Base-by-base conservation (phyloP, 129 eudicot genomes). In the Helianthus annuus region DNA sequence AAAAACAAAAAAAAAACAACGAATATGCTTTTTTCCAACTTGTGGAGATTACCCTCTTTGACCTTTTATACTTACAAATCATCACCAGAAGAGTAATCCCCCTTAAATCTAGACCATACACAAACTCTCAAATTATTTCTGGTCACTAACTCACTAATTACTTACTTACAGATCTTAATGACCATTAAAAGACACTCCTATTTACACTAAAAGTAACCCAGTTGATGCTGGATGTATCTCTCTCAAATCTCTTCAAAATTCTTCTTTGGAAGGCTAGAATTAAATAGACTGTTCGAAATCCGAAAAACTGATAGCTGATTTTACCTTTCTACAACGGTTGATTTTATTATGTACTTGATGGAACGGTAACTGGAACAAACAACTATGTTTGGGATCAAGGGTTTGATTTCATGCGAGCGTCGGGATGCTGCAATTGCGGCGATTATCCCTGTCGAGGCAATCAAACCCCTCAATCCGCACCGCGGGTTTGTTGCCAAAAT, bases 401-500 rank as follows among this genome's bases (percentile, higher is more conserved):
- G 72, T 66, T 76, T 75, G 71, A 48, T 71, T 62, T 76, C 59
- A 94, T 6, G 99, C 99, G 82, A 90, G 71, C 73, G 97, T 80
- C 40, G 96, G 97, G 89, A 94, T 90, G 83, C 96, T 94, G 89
- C 99, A 86, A 77, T 84, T 88, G 65, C 96, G 87, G 69, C 97
- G 79, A 36, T 66, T 79, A 24, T 90, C 97, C 86, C 89, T 78
- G 64, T 91, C 96, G 3, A 91, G 89, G 80, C 96, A 91, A 79
- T 94, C 97, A 51, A 94, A 94, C 82, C 99, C 99, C 83, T 90
- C 97, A 39, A 94, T 54, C 80, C 99, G 82, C 15, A 94, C 93
- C 12, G 92, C 91, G 58, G 97, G 97, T 48, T 90, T 88, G 85
- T 88, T 84, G n/a, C 98, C 89, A 88, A 94, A 94, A 90, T 74